Percentiles rank a stretch among this genome's conserved stretches.
These are phyloP conservation scores for Thalassiosira sp. DNA, from an alignment of 352 stramenopile genomes.

Conservation along the genomic window DNA sequence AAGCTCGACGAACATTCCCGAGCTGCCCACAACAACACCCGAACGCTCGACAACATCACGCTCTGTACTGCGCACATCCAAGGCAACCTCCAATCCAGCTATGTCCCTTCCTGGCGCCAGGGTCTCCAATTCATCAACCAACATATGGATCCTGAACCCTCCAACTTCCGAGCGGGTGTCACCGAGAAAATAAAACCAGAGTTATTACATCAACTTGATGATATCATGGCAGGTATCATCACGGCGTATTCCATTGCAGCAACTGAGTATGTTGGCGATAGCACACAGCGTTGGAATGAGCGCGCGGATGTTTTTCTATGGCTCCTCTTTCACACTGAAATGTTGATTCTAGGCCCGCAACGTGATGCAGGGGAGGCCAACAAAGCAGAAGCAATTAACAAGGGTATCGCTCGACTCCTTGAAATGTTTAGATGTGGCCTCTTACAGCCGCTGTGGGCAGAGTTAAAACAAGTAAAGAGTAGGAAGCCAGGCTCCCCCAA, in stretches of 20 bases:
- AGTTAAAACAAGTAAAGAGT: not conserved
- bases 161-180: not conserved
- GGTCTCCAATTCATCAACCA: not conserved
- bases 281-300: not conserved
- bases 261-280: not conserved
- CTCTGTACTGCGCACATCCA: not conserved
- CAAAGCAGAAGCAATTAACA: too few species aligned
- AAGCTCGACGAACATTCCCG: not conserved
- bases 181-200: not conserved
- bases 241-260: not conserved
- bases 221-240: not conserved
- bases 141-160: not conserved
- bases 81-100: not conserved
- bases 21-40: not conserved
- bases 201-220: not conserved
- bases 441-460: not conserved
- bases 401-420: not conserved
- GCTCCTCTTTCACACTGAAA: not conserved
- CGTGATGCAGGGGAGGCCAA: too few species aligned
- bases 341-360: not conserved
- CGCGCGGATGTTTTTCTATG: not conserved
- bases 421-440: not conserved
- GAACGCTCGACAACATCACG: not conserved
- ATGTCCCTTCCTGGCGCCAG: not conserved
- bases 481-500: too few species aligned